Conservation (phyloP, 2,329 filamentous ascomycete species). For the Macrophomina phaseolina region DNA sequence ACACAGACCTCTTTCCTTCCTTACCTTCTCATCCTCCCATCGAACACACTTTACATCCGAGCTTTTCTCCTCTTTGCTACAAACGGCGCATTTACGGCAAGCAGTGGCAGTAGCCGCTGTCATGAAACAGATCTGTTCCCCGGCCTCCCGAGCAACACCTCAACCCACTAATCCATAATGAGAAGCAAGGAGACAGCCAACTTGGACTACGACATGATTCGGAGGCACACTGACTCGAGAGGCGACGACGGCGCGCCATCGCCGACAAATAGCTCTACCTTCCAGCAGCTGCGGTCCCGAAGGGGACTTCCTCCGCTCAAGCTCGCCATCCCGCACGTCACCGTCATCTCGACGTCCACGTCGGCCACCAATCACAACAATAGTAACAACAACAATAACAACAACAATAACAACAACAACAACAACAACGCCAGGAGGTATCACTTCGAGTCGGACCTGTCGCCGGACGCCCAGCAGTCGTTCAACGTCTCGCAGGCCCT, state of each 20-base stretch:
- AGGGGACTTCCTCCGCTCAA: conserved; percentile 13
- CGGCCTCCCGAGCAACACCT: neutral
- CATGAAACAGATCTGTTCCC: conserved; percentile 1
- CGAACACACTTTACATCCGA: neutral
- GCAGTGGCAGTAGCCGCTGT: conserved; percentile 7
- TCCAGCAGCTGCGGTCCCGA: conserved; percentile 10
- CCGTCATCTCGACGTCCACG: neutral
- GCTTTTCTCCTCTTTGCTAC: neutral
- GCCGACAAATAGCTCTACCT: neutral
- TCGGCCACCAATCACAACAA: neutral
- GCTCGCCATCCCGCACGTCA: conserved; percentile 10
- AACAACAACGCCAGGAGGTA: neutral
- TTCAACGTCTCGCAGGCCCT: conserved; percentile 17
- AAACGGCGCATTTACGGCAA: neutral
- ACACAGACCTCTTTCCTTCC: neutral
- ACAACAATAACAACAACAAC: neutral
- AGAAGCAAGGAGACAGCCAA: neutral
- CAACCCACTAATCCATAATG: neutral
- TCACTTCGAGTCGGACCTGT: neutral
- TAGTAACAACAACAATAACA: too few species aligned
- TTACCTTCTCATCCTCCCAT: neutral
- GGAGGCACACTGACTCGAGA: neutral
- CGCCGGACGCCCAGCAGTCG: conserved; percentile 12
- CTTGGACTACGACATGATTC: neutral
- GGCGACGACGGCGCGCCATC: neutral